Evolutionary conservation across 345 rosid species (phyloP).

Genomic region (Syzygium oleosum): DNA sequence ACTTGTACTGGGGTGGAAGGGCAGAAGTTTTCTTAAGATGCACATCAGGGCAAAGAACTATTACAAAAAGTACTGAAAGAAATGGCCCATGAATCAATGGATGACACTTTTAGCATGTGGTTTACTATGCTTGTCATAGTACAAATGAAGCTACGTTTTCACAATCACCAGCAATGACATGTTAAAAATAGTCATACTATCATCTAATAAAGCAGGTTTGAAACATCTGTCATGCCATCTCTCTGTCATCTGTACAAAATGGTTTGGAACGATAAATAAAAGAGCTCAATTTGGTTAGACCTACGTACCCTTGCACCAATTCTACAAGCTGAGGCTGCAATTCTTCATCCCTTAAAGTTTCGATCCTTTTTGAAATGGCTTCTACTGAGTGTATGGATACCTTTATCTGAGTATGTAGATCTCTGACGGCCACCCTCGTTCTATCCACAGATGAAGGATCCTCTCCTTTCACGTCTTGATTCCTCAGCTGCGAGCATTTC

Average conservation of each 20-base stretch:
- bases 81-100: not conserved
- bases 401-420: slow-evolving; percentile 70
- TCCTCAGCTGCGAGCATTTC: slow-evolving; percentile 56
- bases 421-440: slow-evolving; percentile 63
- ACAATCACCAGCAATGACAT: not conserved
- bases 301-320: slow-evolving; percentile 69
- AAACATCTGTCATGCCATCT: not conserved
- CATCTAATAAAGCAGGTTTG: not conserved
- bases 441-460: slow-evolving; percentile 55
- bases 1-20: not conserved
- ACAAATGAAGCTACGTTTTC: not conserved
- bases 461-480: slow-evolving; percentile 75
- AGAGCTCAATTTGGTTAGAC: not conserved
- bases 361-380: slow-evolving; percentile 78
- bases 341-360: slow-evolving; percentile 87
- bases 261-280: not conserved
- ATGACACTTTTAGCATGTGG: not conserved
- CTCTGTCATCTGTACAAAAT: not conserved
- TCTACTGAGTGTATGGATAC: slow-evolving; percentile 83
- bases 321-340: slow-evolving; percentile 87
- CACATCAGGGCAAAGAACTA: not conserved
- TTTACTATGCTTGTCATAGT: not conserved
- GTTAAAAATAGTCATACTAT: not conserved
- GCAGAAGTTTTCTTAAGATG: not conserved
- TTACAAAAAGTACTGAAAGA: not conserved